These are phyloP conservation scores for Nicotiana undulata DNA, from an alignment of 257 asterid species.

Conservation along the genomic window DNA sequence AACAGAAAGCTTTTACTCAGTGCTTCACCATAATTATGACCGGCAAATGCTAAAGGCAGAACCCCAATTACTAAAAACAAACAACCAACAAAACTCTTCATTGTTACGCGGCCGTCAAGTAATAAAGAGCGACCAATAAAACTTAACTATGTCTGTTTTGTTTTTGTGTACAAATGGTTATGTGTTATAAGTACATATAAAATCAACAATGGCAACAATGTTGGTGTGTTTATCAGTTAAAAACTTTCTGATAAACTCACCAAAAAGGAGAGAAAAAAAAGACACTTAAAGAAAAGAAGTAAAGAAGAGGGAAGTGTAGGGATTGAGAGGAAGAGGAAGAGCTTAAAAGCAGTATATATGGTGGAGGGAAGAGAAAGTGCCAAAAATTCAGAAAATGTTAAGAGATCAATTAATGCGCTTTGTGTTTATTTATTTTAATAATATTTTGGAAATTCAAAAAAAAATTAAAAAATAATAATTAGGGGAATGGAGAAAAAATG, in stretches of 20 bases:
- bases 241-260: conserved; percentile 22
- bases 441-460: neutral
- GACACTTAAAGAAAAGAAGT: neutral
- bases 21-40: conserved; percentile 80
- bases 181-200: neutral
- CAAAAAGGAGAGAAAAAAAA: conserved; percentile 14
- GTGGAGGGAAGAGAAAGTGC: conserved; percentile 45
- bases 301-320: neutral
- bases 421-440: neutral
- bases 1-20: conserved; percentile 74
- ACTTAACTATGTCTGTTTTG: conserved; percentile 15
- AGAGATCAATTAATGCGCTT: conserved; percentile 38
- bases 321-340: conserved; percentile 14
- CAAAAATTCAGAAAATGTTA: conserved; percentile 27
- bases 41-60: conserved; percentile 52
- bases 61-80: conserved; percentile 41
- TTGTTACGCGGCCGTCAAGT: neutral
- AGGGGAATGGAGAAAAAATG: neutral
- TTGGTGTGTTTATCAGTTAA: conserved; percentile 23
- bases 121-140: neutral
- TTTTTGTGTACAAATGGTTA: neutral
- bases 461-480: neutral
- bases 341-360: conserved; percentile 48
- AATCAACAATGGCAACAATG: conserved; percentile 12
- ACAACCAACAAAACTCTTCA: conserved; percentile 45